Evolutionary conservation across 2,329 filamentous ascomycete genomes (phyloP).

Genomic region (Stagonosporopsis cucurbitacearum): DNA sequence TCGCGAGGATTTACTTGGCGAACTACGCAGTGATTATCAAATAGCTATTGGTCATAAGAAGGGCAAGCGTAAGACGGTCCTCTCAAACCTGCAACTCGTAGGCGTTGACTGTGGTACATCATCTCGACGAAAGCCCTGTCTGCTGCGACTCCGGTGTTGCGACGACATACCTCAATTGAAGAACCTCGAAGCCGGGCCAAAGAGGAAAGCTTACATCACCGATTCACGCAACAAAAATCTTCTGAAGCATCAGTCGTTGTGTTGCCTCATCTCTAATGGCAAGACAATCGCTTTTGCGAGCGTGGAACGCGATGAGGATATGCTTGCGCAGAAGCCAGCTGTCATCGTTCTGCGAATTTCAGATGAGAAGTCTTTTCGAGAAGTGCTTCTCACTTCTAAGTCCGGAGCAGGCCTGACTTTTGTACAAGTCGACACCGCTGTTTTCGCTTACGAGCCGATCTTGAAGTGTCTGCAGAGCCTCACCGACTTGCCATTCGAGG

Average conservation of each 20-base stretch:
- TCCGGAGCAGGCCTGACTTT: constrained; percentile 53
- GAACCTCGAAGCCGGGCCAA: constrained; percentile 30
- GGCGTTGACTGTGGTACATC: constrained; percentile 49
- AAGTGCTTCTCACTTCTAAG: constrained; percentile 52
- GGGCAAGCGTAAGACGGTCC: constrained; percentile 49
- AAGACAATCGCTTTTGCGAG: constrained; percentile 66
- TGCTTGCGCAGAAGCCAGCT: constrained; percentile 55
- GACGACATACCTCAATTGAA: constrained; percentile 56
- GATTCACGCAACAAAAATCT: constrained; percentile 55
- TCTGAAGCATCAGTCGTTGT: constrained; percentile 67
- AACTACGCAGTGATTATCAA: constrained; percentile 68
- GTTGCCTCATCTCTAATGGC: constrained; percentile 61
- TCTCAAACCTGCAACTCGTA: constrained; percentile 51
- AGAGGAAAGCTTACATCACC: constrained; percentile 55
- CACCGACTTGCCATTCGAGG: constrained; percentile 61
- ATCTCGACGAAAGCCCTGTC: constrained; percentile 36
- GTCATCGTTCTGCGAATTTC: constrained; percentile 61
- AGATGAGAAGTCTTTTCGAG: constrained; percentile 54
- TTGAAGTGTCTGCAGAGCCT: constrained; percentile 65
- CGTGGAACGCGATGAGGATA: constrained; percentile 59
- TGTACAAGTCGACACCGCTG: constrained; percentile 66
- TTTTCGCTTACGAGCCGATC: constrained; percentile 74
- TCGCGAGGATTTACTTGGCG: constrained; percentile 73
- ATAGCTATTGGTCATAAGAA: constrained; percentile 58
- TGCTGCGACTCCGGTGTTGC: constrained; percentile 52